Conservation (phyloP, 2,329 filamentous ascomycete genomes). For the Ceratocystis lukuohia region DNA sequence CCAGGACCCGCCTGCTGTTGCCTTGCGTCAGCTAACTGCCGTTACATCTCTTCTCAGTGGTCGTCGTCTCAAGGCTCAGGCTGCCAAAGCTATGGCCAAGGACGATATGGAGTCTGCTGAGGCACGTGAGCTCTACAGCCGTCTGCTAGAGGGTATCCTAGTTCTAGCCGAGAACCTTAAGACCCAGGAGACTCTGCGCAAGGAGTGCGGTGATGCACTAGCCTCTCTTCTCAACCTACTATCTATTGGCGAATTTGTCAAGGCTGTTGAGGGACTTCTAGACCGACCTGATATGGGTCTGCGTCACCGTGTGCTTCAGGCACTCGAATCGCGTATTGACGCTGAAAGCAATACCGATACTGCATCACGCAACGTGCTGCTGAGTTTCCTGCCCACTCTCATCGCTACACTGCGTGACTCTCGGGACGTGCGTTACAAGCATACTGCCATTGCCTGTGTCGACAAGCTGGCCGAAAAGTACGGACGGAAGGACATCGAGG, state of each 20-base stretch:
- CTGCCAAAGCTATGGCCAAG: conserved; percentile 41
- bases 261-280: conserved; percentile 70
- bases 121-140: conserved; percentile 55
- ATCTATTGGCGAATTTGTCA: conserved; percentile 78
- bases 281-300: conserved; percentile 61
- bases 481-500: conserved; percentile 75
- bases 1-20: conserved; percentile 36
- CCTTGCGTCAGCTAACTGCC: conserved; percentile 41
- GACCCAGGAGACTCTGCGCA: conserved; percentile 40
- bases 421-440: conserved; percentile 60
- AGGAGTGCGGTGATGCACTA: conserved; percentile 54
- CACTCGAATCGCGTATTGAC: conserved; percentile 67
- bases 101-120: conserved; percentile 55
- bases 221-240: conserved; percentile 71
- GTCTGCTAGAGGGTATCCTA: conserved; percentile 52
- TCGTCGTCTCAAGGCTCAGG: conserved; percentile 42
- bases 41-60: conserved; percentile 46
- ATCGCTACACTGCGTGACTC: conserved; percentile 63
- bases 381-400: conserved; percentile 68
- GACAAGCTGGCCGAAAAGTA: conserved; percentile 92
- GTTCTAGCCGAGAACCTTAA: conserved; percentile 53
- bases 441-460: conserved; percentile 76
- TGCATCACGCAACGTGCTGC: conserved; percentile 53
- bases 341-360: conserved; percentile 56
- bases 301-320: conserved; percentile 64